Conservation (phyloP, 1,284 basidiomycete genomes). For the Moesziomyces sp. region DNA sequence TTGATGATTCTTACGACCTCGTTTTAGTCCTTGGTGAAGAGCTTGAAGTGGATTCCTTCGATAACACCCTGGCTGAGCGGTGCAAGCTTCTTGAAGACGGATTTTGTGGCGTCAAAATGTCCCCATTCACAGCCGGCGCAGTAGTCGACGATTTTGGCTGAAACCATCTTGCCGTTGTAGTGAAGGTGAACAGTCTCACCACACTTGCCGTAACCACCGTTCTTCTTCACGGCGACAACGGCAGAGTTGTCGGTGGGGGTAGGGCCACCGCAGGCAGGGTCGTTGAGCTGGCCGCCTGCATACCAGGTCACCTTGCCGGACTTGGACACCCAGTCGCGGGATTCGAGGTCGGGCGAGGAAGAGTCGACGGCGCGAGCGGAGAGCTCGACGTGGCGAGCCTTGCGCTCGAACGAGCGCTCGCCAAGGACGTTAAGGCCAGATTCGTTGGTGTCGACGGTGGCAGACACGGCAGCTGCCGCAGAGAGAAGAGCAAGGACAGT, state of each 20-base stretch:
- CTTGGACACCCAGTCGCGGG: slow-evolving; percentile 48
- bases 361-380: slow-evolving; percentile 9
- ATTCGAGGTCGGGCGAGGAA: slow-evolving; percentile 19
- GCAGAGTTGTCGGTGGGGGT: slow-evolving; percentile 51
- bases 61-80: slow-evolving; percentile 55
- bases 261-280: slow-evolving; percentile 63
- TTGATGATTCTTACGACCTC: neutral
- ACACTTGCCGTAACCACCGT: slow-evolving; percentile 56
- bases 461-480: slow-evolving; percentile 34
- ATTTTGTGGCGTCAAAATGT: slow-evolving; percentile 55
- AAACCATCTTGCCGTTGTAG: slow-evolving; percentile 59
- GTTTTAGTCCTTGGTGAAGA: slow-evolving; percentile 39
- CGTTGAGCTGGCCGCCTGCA: slow-evolving; percentile 53
- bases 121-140: slow-evolving; percentile 54
- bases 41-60: slow-evolving; percentile 48
- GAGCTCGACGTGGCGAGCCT: slow-evolving; percentile 49
- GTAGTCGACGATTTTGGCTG: slow-evolving; percentile 56
- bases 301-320: slow-evolving; percentile 60
- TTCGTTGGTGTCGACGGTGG: slow-evolving; percentile 41
- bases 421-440: slow-evolving; percentile 45
- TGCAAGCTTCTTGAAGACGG: slow-evolving; percentile 59
- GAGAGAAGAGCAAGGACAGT: slow-evolving; percentile 33
- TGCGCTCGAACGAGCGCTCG: slow-evolving; percentile 52
- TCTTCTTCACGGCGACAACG: slow-evolving; percentile 56
- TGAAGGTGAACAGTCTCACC: slow-evolving; percentile 59